These are phyloP conservation scores for Blastobotrys indianensis DNA, from an alignment of 1,139 yeast species.

Conservation along the genomic window DNA sequence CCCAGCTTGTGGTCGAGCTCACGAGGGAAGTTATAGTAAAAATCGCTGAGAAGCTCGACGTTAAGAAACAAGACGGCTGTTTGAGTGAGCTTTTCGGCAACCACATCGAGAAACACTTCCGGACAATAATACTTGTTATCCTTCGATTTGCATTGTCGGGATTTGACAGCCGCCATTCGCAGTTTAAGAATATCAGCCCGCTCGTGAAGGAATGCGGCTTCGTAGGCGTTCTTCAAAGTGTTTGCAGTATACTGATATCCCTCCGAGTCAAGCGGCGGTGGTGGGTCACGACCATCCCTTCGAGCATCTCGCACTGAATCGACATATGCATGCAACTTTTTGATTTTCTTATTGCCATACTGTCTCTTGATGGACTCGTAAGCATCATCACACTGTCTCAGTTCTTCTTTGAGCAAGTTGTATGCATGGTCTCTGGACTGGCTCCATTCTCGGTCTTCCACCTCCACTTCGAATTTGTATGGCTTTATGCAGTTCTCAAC, in stretches of 20 bases:
- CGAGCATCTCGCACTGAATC: slow-evolving; percentile 42
- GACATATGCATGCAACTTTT: slow-evolving; percentile 74
- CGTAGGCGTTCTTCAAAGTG: slow-evolving; percentile 64
- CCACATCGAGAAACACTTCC: slow-evolving; percentile 87
- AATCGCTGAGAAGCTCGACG: slow-evolving; percentile 89
- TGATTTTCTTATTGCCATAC: slow-evolving; percentile 77
- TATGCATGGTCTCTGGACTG: slow-evolving; percentile 74
- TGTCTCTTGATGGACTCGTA: slow-evolving; percentile 57
- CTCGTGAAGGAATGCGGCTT: slow-evolving; percentile 76
- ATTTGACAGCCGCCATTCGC: slow-evolving; percentile 71
- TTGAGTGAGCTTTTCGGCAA: slow-evolving; percentile 81
- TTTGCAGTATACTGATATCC: slow-evolving; percentile 73
- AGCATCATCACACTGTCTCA: slow-evolving; percentile 71
- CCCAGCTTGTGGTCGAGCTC: slow-evolving; percentile 78
- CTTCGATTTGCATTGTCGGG: slow-evolving; percentile 68
- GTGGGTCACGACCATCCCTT: slow-evolving; percentile 30
- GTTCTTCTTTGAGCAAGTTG: slow-evolving; percentile 70
- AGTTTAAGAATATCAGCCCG: slow-evolving; percentile 65
- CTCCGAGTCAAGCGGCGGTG: slow-evolving; percentile 41
- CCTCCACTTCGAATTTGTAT: slow-evolving; percentile 91
- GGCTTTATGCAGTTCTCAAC: slow-evolving; percentile 98
- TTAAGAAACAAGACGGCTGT: slow-evolving; percentile 91
- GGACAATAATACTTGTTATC: slow-evolving; percentile 90
- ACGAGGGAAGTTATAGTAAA: slow-evolving; percentile 92
- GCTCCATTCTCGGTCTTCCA: slow-evolving; percentile 93